Evolutionary conservation across 129 eudicot species (phyloP).

Genomic region (Pseudognaphalium luteoalbum): DNA sequence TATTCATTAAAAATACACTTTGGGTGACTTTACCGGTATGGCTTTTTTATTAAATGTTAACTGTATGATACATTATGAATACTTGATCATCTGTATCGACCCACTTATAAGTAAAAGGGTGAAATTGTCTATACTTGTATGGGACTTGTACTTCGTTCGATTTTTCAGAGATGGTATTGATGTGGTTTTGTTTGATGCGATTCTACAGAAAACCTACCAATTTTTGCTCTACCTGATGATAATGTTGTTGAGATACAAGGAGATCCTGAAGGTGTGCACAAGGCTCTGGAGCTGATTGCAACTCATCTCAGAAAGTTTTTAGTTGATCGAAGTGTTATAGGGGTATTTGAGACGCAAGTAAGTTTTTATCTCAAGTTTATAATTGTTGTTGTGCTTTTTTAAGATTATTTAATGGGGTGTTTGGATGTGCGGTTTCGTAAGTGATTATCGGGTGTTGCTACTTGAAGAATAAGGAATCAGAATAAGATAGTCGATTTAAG

Average conservation of each 20-base stretch:
- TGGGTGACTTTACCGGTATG: not conserved
- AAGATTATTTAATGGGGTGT: not conserved
- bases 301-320: constrained; percentile 84
- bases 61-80: too few species aligned
- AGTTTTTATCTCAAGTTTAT: constrained; percentile 11
- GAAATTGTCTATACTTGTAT: not conserved
- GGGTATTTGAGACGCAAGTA: constrained; percentile 79
- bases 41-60: too few species aligned
- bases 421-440: not conserved
- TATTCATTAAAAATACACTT: not conserved
- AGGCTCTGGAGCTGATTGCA: constrained; percentile 80
- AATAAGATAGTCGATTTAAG: not conserved
- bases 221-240: constrained; percentile 88
- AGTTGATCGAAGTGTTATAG: constrained; percentile 83
- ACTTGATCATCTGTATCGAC: too few species aligned
- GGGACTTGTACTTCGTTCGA: not conserved
- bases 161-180: not conserved
- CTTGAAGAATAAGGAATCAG: not conserved
- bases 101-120: too few species aligned
- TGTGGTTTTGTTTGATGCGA: constrained; percentile 11
- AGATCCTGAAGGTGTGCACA: constrained; percentile 70
- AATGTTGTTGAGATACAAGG: constrained; percentile 88
- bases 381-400: not conserved
- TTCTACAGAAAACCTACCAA: constrained; percentile 79
- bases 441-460: not conserved